Conservation (phyloP, 2,329 filamentous ascomycete genomes). For the Elsinoe australis region DNA sequence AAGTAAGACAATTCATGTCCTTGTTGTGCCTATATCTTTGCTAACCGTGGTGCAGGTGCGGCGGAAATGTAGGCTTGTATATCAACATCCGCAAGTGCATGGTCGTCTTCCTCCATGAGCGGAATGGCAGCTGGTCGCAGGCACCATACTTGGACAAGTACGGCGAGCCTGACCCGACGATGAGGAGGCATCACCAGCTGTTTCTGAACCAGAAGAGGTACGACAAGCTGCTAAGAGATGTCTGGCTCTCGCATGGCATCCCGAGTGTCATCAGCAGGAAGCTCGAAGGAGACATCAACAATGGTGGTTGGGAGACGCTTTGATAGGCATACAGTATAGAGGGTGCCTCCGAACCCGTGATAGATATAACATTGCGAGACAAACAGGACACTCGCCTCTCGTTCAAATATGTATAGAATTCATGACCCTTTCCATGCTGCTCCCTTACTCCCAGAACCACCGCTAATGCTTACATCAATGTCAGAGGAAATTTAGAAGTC, state of each 20-base stretch:
- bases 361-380: neutral
- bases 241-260: slow-evolving; percentile 80
- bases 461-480: neutral
- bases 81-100: slow-evolving; percentile 96
- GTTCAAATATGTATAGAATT: neutral
- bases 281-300: slow-evolving; percentile 92
- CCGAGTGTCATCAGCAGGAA: slow-evolving; percentile 84
- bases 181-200: slow-evolving; percentile 76
- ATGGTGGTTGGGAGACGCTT: slow-evolving; percentile 85
- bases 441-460: neutral
- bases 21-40: neutral
- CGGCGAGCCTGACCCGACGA: slow-evolving; percentile 87
- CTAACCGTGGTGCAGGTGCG: slow-evolving; percentile 45
- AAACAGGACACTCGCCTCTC: neutral
- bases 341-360: too few species aligned
- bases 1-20: slow-evolving; percentile 58
- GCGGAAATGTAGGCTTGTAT: slow-evolving; percentile 83
- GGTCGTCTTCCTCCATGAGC: slow-evolving; percentile 75
- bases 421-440: neutral
- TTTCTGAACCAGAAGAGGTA: slow-evolving; percentile 92
- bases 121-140: slow-evolving; percentile 72
- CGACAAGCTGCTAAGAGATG: slow-evolving; percentile 74
- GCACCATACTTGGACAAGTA: slow-evolving; percentile 95
- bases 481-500: slow-evolving; percentile 48
- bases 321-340: slow-evolving; percentile 25